Conservation (phyloP, 257 asterid species). For the Solanum ossicruentum region DNA sequence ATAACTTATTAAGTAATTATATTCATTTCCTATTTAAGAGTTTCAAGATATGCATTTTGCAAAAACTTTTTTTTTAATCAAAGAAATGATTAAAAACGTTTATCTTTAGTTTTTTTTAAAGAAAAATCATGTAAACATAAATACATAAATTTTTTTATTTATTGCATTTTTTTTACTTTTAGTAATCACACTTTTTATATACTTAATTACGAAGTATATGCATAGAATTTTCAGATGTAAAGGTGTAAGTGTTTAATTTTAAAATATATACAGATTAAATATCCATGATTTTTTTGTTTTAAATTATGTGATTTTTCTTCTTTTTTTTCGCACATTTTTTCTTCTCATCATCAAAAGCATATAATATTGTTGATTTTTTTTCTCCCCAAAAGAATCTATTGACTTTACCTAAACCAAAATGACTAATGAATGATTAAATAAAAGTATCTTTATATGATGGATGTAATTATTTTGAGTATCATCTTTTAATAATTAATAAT, state of each 20-base stretch:
- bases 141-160: too few species aligned
- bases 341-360: not conserved
- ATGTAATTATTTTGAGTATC: not conserved
- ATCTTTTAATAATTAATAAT: not conserved
- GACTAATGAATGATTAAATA: not conserved
- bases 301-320: not conserved
- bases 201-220: too few species aligned
- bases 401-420: not conserved
- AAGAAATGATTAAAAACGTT: too few species aligned
- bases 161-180: too few species aligned
- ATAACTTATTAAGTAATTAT: not conserved
- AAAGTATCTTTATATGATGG: not conserved
- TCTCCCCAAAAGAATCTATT: not conserved
- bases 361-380: not conserved
- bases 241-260: too few species aligned
- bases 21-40: not conserved
- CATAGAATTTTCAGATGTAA: too few species aligned
- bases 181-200: too few species aligned
- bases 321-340: not conserved
- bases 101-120: too few species aligned
- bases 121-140: too few species aligned
- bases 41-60: not conserved
- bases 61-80: too few species aligned
- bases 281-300: not conserved
- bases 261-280: too few species aligned